Evolutionary conservation across 1,284 basidiomycete genomes (phyloP).

Genomic region (Gymnopus androsaceus): DNA sequence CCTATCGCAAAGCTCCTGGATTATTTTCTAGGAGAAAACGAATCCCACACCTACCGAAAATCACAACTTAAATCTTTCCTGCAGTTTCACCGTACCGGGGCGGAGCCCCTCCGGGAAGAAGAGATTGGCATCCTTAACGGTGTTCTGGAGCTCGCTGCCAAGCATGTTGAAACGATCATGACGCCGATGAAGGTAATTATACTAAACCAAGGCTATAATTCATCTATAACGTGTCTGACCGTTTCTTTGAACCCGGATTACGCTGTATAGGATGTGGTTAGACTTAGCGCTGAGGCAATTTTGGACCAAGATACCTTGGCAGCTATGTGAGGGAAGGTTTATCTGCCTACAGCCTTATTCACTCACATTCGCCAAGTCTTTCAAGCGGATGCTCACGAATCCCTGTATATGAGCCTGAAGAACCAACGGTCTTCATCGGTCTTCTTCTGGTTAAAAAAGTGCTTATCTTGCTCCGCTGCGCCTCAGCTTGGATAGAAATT

Average conservation of each 20-base stretch:
- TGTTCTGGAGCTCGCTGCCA: conserved; percentile 83
- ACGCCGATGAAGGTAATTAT: conserved; percentile 73
- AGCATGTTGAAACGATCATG: conserved; percentile 85
- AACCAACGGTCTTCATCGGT: conserved; percentile 80
- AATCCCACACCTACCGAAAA: conserved; percentile 84
- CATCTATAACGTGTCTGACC: background rate
- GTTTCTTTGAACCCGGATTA: background rate
- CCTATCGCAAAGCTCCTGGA: conserved; percentile 90
- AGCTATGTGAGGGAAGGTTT: conserved; percentile 49
- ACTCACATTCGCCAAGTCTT: conserved; percentile 41
- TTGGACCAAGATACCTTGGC: conserved; percentile 82
- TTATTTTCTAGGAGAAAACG: conserved; percentile 70
- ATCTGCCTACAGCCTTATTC: conserved; percentile 26
- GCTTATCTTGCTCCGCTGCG: background rate
- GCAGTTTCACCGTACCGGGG: conserved; percentile 85
- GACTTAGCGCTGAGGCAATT: conserved; percentile 74
- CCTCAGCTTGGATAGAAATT: background rate
- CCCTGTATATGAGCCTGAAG: conserved; percentile 82
- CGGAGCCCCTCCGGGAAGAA: conserved; percentile 87
- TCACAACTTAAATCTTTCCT: conserved; percentile 93
- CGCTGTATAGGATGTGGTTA: conserved; percentile 68
- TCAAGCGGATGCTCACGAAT: conserved; percentile 92
- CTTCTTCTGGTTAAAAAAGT: conserved; percentile 90
- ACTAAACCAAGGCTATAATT: background rate
- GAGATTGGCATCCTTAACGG: conserved; percentile 89